A percentile compares a stretch with the other conserved stretches of the same genome.
Evolutionary conservation across 2,329 filamentous ascomycete species (phyloP).

Genomic region (Colletotrichum tropicale): DNA sequence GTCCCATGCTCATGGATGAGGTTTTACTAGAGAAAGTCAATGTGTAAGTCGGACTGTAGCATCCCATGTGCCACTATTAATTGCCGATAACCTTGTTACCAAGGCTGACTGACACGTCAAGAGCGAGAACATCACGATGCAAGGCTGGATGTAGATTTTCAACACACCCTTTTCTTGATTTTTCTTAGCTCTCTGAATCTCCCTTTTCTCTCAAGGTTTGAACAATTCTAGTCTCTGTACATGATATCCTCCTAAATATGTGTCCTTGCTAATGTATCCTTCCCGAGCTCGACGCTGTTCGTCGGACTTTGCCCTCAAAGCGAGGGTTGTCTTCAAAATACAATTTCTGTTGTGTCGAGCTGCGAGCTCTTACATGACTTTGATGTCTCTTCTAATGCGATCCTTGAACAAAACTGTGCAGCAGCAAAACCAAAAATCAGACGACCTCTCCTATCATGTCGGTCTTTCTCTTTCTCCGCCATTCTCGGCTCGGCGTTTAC

Average conservation of each 20-base stretch:
- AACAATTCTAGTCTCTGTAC: not conserved
- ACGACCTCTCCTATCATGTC: not conserved
- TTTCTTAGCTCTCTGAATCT: not conserved
- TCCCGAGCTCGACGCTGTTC: not conserved
- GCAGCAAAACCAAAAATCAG: not conserved
- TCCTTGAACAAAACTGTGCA: not conserved
- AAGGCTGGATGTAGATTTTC: not conserved
- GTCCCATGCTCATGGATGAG: not conserved
- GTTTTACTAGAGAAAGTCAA: not conserved
- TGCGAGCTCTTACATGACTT: not conserved
- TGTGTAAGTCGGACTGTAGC: not conserved
- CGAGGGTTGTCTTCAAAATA: not conserved
- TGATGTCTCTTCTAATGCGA: not conserved
- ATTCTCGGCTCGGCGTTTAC: constrained; percentile 12
- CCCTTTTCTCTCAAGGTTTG: not conserved
- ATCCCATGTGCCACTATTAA: not conserved
- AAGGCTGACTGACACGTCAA: not conserved
- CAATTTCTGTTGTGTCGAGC: constrained; percentile 5
- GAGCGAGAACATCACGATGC: not conserved
- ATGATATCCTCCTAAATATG: not conserved
- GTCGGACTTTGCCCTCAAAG: not conserved
- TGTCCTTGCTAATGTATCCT: not conserved
- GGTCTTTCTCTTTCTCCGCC: not conserved
- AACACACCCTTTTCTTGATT: not conserved
- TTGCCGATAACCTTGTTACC: not conserved